Evolutionary conservation across 495 filamentous ascomycete genomes (phyloP), one percentile per base, ranked within the genome.

Genomic region (Immersiella caudata): DNA sequence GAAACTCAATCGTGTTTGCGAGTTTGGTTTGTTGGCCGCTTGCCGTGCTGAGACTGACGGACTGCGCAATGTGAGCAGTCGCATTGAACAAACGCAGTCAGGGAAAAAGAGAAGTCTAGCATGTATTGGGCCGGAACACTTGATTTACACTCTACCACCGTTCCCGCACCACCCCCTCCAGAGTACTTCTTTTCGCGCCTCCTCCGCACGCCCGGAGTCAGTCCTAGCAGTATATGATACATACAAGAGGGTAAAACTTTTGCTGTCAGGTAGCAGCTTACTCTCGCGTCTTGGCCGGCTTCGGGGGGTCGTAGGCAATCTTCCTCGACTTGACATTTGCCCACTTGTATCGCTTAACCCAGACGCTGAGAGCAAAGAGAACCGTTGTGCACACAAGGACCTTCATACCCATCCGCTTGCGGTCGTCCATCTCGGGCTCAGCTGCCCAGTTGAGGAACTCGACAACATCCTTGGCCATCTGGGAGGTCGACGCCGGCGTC

Each of bases 271-370:
- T 36, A 61, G 61, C 60, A 56, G 52, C 35, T 80, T 77, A 83
- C 64, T 54, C 52, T 62, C 79, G 80, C 60, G 75, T 69, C 50
- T 75, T 69, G 65, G 66, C 65, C 6, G 62, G 70, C 75, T 83
- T 81, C n/a, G 92, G 92, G 50, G 92, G 90, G 79, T 90, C 90
- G 83, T 94, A 94, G 72, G 91, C 86, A 73, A 99, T 80, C 86
- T 97, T 96, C 72, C 95, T 88, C 65, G 94, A 90, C 89, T 99
- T 99, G 81, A 99, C 81, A 65, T 91, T 89, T 40, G 91, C 80
- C 95, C 95, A 99, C 87, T 97, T 97, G 88, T 99, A 98, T 71
- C 91, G 89, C 93, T 99, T 99, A 70, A 99, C 89, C 94, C 94
- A 99, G 70, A 99, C 88, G 79, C 90, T 94, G 70, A 98, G 69